Base-by-base conservation (phyloP, 129 eudicot genomes). In the Sambucus nigra region DNA sequence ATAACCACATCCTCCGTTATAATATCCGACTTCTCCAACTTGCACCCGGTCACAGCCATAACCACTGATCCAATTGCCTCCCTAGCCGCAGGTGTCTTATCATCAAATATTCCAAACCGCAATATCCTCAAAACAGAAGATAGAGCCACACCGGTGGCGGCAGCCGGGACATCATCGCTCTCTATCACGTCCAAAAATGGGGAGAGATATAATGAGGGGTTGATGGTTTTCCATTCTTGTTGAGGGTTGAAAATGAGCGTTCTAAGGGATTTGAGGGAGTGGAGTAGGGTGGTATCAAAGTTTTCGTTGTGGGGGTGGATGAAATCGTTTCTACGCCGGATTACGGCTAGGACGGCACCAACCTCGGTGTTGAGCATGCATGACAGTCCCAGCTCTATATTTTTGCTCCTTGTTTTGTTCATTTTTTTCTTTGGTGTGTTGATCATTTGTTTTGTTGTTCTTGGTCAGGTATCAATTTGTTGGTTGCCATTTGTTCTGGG, bases 291-390 rank as follows among this genome's bases (percentile, higher is more conserved):
- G 0, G 73, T 19, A 53, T 84, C 88, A 24, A 55, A 65, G 26
- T 7, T 28, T 0, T 89, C 93, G 1, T 81, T 82, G 20, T 62
- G 73, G 42, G 66, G 61, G 41, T 65, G 69, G 44, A 26, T n/a
- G 78, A 55, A 53, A 21, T 84, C 94, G 1, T 68, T 23, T 21
- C 69, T 60, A 0, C 84, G 80, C 0, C 97, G 80, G 10, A 89
- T 69, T 1, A 80, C 81, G 4, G 97, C 95, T 0, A 89, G 69
- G 25, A 89, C 82, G 0, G 97, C 85, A n/a, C 97, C 88, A 2
- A 81, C 83, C 67, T 89, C 97, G 8, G 97, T 78, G 75, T 81
- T 89, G 7, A 89, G 60, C 80, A 77, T 84, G 69, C 97, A 89
- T 3, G 97, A 82, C 13, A 85, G 23, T 1, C 88, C 95, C 15